phyloP scores from a whole-genome alignment of 129 eudicot genomes.

The Flaveria brownii region DNA sequence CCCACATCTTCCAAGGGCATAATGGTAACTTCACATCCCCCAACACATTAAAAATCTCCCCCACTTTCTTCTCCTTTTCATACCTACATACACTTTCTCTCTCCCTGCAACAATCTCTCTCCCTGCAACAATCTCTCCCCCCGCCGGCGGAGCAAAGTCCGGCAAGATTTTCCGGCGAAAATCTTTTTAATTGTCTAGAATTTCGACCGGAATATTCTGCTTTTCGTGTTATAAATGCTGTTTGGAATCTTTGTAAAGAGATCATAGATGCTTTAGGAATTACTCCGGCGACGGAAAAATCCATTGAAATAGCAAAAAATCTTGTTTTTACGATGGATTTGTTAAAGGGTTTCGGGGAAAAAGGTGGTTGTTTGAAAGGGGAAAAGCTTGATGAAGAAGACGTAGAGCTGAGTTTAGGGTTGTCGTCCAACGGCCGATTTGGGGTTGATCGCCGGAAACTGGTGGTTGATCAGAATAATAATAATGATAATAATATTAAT shows the following conservation, averaged over 20 bases:
- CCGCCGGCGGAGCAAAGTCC: constrained; percentile 38
- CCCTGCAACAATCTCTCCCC: constrained; percentile 16
- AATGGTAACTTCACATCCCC: background rate
- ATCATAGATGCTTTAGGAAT: background rate
- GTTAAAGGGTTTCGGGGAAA: constrained; percentile 11
- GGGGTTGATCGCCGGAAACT: constrained; percentile 52
- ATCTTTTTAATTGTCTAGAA: background rate
- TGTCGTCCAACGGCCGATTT: constrained; percentile 69
- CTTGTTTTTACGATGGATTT: constrained; percentile 32
- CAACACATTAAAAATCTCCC: constrained; percentile 34
- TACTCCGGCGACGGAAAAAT: background rate
- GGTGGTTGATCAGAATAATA: background rate
- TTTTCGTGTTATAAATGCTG: background rate
- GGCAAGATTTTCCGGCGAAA: constrained; percentile 25
- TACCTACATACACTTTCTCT: constrained; percentile 21
- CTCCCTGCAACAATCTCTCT: constrained; percentile 22
- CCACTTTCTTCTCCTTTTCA: constrained; percentile 27
- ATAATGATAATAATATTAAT: background rate
- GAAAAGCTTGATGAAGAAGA: constrained; percentile 32
- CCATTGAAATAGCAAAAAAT: background rate
- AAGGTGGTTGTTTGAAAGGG: background rate
- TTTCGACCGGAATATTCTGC: background rate
- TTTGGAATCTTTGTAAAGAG: background rate
- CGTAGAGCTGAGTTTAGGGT: constrained; percentile 62
- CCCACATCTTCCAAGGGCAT: background rate